Base-by-base conservation (phyloP, 2,329 filamentous ascomycete species). In the Berkeleyomyces rouxiae region DNA sequence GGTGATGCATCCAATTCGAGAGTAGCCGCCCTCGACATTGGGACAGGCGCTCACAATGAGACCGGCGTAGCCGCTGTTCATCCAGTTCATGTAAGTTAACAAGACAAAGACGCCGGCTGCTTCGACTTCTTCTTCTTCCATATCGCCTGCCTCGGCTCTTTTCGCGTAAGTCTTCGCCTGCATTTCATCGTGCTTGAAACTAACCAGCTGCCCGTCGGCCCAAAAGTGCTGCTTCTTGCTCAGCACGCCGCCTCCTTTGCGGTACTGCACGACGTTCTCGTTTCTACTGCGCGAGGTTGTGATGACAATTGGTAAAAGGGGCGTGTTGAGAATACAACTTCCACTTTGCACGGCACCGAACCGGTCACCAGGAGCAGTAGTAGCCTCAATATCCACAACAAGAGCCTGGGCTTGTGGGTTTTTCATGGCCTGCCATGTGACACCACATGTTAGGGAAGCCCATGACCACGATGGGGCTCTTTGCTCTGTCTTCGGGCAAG, bases 361-460 rank as follows among this genome's bases (percentile, higher is more conserved):
- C 6, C 63, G 60, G 23, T 64, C 47, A 44, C 57, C 59, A 3
- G 55, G 57, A 7, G 55, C 36, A 4, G 55, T 62, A 13, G 62
- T 60, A 10, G 47, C 63, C 36, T 64, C 63, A 62, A 64, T 64
- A 31, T 64, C 60, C 23, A 64, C 63, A 9, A 64, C 63, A 10
- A 62, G 51, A 7, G 63, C 63, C 39, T 64, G 63, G 37, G 63
- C 37, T 53, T 64, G 63, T n/a, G 63, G 63, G 47, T 62, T 62
- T 33, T 64, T 64, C 63, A 64, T 64, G 7, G 60, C 63, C n/a
- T 64, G 63, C 63, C 63, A 64, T 11, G 63, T 64, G 7, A 64
- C 63, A 23, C 63, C 63, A 36, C 63, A 64, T 9, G 59, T 59
- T 3, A 64, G 46, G 40, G 63, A 64, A 36, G 53, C 63, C 63